phyloP scores from a whole-genome alignment of 495 filamentous ascomycete species.

The Annulohypoxylon moriforme region DNA sequence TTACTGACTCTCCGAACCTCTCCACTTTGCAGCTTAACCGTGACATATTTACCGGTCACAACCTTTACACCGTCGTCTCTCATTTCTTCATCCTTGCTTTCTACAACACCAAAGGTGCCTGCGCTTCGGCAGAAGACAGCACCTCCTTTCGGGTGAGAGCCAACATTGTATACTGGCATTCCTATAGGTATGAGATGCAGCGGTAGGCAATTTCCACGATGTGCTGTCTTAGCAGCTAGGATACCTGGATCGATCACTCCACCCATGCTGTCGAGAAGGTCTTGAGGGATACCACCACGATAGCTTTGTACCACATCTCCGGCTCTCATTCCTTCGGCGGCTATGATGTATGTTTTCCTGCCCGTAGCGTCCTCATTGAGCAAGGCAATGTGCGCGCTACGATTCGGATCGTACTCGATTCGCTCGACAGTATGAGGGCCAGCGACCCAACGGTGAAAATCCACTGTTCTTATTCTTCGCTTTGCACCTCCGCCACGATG shows the following conservation, averaged over 20 bases:
- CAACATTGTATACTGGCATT: slow-evolving; percentile 89
- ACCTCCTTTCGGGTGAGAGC: slow-evolving; percentile 74
- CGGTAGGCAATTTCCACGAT: slow-evolving; percentile 94
- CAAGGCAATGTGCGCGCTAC: slow-evolving; percentile 92
- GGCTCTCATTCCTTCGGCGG: slow-evolving; percentile 89
- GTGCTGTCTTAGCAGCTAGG: slow-evolving; percentile 90
- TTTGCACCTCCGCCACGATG: slow-evolving; percentile 93
- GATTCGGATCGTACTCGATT: slow-evolving; percentile 95
- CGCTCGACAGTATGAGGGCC: slow-evolving; percentile 89
- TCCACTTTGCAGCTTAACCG: slow-evolving; percentile 87
- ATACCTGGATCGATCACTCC: slow-evolving; percentile 93
- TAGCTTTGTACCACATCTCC: slow-evolving; percentile 94
- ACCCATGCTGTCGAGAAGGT: slow-evolving; percentile 89
- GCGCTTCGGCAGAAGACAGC: slow-evolving; percentile 94
- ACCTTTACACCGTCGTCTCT: slow-evolving; percentile 65
- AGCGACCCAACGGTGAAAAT: slow-evolving; percentile 79
- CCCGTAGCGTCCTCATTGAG: slow-evolving; percentile 75
- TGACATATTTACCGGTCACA: slow-evolving; percentile 73
- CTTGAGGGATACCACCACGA: slow-evolving; percentile 83
- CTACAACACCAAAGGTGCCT: slow-evolving; percentile 87
- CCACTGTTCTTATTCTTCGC: slow-evolving; percentile 88
- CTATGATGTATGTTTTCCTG: slow-evolving; percentile 87
- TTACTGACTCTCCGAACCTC: slow-evolving; percentile 88
- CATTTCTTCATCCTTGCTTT: slow-evolving; percentile 82
- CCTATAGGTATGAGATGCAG: slow-evolving; percentile 94